Evolutionary conservation across 768 basidiomycete genomes (phyloP).

Genomic region (Botryobasidium botryosum): DNA sequence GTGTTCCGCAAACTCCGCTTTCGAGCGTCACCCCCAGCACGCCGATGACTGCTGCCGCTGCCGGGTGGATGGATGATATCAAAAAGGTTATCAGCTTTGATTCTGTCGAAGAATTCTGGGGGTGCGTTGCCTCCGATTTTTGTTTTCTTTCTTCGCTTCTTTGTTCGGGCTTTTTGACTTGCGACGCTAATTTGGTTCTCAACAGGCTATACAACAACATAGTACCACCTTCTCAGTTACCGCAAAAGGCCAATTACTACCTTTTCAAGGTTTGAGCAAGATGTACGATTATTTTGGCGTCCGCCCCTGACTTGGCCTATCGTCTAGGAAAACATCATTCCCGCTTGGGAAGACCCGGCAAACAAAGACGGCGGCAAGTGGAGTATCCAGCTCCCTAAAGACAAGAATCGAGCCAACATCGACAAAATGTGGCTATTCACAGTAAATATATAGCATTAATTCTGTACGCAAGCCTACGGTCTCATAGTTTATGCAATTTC

Average conservation of each 20-base stretch:
- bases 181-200: conserved; percentile 9
- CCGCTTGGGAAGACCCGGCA: conserved; percentile 93
- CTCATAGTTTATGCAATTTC: too few relatives aligned
- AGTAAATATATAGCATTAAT: too few relatives aligned
- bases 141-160: not conserved
- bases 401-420: conserved; percentile 69
- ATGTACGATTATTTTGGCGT: not conserved
- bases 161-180: conserved; percentile 11
- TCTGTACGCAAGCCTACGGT: too few relatives aligned
- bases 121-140: conserved; percentile 35
- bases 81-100: conserved; percentile 92
- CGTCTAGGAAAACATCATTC: conserved; percentile 77
- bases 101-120: conserved; percentile 99
- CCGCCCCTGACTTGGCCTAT: conserved; percentile 7
- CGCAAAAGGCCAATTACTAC: conserved; percentile 98
- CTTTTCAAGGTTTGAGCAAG: conserved; percentile 67
- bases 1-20: conserved; percentile 28
- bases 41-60: conserved; percentile 32
- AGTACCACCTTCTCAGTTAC: conserved; percentile 81
- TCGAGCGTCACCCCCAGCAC: conserved; percentile 40
- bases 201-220: conserved; percentile 88
- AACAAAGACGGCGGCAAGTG: conserved; percentile 98
- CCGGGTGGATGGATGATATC: conserved; percentile 98
- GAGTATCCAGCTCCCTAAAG: conserved; percentile 93
- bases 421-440: conserved; percentile 99